A percentile compares a stretch with the other conserved stretches of the same genome.
Conservation (phyloP, 164 flowering plant species). For the Nelumbo lutea region DNA sequence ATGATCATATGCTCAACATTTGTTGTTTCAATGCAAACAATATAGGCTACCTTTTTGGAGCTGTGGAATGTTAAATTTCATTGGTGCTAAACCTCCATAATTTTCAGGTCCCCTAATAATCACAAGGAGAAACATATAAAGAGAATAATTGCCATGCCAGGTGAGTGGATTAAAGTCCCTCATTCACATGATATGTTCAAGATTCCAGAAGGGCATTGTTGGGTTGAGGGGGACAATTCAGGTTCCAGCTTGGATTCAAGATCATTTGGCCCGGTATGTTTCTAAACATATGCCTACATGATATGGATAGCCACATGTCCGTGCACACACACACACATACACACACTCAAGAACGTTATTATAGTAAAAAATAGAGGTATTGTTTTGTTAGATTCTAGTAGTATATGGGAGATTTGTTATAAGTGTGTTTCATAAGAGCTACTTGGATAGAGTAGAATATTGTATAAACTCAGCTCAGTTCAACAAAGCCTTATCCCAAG, state of each 20-base stretch:
- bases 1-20: no score
- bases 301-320: neutral
- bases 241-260: slow-evolving; percentile 67
- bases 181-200: slow-evolving; percentile 40
- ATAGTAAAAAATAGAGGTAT: neutral
- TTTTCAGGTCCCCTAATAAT: slow-evolving; percentile 66
- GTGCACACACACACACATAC: neutral
- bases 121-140: slow-evolving; percentile 63
- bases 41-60: no score
- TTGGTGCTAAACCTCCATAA: neutral
- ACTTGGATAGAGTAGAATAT: neutral
- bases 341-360: no score
- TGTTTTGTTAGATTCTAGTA: neutral
- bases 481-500: no score
- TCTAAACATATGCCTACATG: neutral
- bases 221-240: slow-evolving; percentile 93
- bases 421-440: neutral
- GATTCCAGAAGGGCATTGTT: slow-evolving; percentile 90
- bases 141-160: slow-evolving; percentile 74
- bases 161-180: slow-evolving; percentile 60
- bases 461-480: neutral
- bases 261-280: slow-evolving; percentile 76
- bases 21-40: no score
- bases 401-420: neutral
- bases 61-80: no score